Evolutionary conservation across 306 rosid species (phyloP), one percentile per base, ranked within the genome.

Genomic region (Quercus wislizeni): DNA sequence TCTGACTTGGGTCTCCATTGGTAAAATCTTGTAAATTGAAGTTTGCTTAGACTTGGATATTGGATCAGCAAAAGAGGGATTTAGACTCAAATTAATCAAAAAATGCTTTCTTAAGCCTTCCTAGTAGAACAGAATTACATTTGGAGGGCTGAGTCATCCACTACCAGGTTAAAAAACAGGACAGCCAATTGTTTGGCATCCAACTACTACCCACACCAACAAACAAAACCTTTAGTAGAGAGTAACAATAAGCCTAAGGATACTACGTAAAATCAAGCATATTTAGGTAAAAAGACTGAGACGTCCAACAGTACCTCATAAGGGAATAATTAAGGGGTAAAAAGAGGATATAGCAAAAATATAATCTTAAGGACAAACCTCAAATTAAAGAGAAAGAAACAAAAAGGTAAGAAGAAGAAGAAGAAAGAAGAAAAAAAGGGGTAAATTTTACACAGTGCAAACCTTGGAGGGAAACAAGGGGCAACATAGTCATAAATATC

Each of bases 391-490:
- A 20, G 19, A 70, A 49, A 73, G 74, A 85, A 74, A 56, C 76
- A 76, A 75, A 85, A 81, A 79, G 51, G 19, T 69, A 31, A 59
- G 55, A 67, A 71, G 41, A 3, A 51, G 83, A 68, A 15, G 15
- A 38, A 49, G 23, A 23, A 23, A 59, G 80, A 74, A 10, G 11
- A 9, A 30, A 38, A 10, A n/a, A 18, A 35, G 35, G 71, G 68
- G 62, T 11, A 76, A 63, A 79, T 54, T 84, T 65, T 55, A 76
- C 27, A 82, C 20, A 69, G 33, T 35, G 55, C 90, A 65, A 55
- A 95, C 99, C 99, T 95, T 76, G 99, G 99, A 83, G 97, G 98
- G 61, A 95, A 95, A 86, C 98, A 95, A 74, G 98, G 99, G 31
- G 99, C 99, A 41, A 92, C 96, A 46, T 89, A 87, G 70, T 95